A percentile compares a stretch with the other conserved stretches of the same genome.
Evolutionary conservation across 2,329 filamentous ascomycete genomes (phyloP).

Genomic region (Sarocladium kiliense): DNA sequence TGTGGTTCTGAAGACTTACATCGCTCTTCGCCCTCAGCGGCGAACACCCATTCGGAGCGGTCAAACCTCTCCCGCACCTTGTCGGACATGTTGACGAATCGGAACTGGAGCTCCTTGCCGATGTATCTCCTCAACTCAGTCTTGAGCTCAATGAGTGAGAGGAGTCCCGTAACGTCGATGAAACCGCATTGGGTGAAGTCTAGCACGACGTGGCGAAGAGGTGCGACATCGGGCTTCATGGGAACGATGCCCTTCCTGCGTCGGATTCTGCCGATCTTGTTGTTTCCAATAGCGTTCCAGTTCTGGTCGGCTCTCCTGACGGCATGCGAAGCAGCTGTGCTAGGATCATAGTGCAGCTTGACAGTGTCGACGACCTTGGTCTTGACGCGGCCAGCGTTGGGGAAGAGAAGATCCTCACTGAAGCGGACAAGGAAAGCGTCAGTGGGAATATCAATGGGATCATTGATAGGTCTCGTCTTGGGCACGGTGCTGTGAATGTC

Average conservation of each 20-base stretch:
- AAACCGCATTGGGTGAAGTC: constrained; percentile 48
- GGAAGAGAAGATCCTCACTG: constrained; percentile 54
- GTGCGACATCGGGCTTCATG: constrained; percentile 26
- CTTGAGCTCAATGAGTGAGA: constrained; percentile 42
- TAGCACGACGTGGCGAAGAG: constrained; percentile 43
- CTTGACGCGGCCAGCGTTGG: constrained; percentile 52
- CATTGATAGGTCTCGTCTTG: constrained; percentile 14
- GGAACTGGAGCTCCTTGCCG: constrained; percentile 37
- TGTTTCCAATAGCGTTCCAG: constrained; percentile 49
- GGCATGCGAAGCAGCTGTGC: constrained; percentile 34
- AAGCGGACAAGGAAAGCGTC: constrained; percentile 54
- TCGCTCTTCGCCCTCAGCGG: constrained; percentile 21
- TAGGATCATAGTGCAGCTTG: constrained; percentile 33
- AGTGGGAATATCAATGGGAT: constrained; percentile 27
- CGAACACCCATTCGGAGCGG: constrained; percentile 31
- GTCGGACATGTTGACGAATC: constrained; percentile 42
- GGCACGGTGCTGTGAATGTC: constrained; percentile 21
- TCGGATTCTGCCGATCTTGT: constrained; percentile 40
- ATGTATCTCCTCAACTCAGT: constrained; percentile 43
- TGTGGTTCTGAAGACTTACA: constrained; percentile 7
- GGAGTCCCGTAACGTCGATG: constrained; percentile 47
- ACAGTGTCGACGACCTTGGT: constrained; percentile 43
- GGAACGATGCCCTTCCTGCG: constrained; percentile 28
- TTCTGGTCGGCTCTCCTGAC: constrained; percentile 36
- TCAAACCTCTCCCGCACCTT: constrained; percentile 33